Evolutionary conservation across 768 basidiomycete genomes (phyloP).

Genomic region (Steccherinum ochraceum): DNA sequence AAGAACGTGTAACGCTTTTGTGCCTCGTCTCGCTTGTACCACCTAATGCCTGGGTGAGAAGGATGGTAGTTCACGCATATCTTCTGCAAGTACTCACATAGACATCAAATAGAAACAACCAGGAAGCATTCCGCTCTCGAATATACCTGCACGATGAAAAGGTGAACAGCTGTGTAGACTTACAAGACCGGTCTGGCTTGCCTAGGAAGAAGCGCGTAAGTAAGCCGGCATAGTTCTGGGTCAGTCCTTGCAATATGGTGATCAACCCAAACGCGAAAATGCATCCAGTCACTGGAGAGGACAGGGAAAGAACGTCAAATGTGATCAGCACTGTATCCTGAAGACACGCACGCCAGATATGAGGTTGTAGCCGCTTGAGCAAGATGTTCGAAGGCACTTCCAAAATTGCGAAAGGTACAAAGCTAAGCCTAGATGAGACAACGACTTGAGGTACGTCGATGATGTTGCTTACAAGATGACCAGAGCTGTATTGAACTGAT

Average conservation of each 20-base stretch:
- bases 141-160: slow-evolving; percentile 13
- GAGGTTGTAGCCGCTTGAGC: slow-evolving; percentile 29
- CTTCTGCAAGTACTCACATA: slow-evolving; percentile 9
- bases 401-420: slow-evolving; percentile 26
- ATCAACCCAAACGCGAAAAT: slow-evolving; percentile 33
- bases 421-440: slow-evolving; percentile 11
- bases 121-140: slow-evolving; percentile 25
- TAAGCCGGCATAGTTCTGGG: slow-evolving; percentile 27
- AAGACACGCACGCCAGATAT: slow-evolving; percentile 24
- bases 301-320: neutral
- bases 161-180: neutral
- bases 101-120: slow-evolving; percentile 29
- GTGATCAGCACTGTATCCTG: neutral
- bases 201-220: slow-evolving; percentile 33
- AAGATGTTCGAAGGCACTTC: slow-evolving; percentile 31
- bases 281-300: slow-evolving; percentile 25
- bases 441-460: neutral
- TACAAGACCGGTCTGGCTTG: neutral
- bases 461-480: slow-evolving; percentile 23
- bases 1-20: slow-evolving; percentile 31
- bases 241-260: slow-evolving; percentile 25
- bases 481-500: slow-evolving; percentile 24
- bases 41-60: slow-evolving; percentile 13
- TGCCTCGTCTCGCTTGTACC: slow-evolving; percentile 32
- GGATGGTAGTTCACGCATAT: neutral